phyloP scores from a whole-genome alignment of 2,329 filamentous ascomycete species.

The Verticillium albo-atrum region DNA sequence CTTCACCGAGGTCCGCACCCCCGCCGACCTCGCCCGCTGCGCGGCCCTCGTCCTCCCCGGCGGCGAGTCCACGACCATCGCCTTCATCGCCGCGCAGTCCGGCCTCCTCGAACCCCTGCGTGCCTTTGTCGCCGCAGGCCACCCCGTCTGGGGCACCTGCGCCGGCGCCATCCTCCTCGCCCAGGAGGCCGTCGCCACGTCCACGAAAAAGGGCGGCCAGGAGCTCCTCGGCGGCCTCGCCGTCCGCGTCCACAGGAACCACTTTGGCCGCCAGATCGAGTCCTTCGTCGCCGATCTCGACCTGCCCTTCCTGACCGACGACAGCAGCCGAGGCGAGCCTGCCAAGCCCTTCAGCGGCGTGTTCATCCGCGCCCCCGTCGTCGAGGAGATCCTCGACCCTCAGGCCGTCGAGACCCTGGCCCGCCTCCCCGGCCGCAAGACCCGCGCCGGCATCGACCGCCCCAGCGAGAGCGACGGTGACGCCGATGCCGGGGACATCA shows the following conservation, averaged over 20 bases:
- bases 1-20: constrained; percentile 74
- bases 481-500: constrained; percentile 74
- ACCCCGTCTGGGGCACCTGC: constrained; percentile 93
- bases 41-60: constrained; percentile 87
- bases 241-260: constrained; percentile 87
- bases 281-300: constrained; percentile 77
- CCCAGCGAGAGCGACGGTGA: constrained; percentile 28
- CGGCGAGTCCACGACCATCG: constrained; percentile 92
- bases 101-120: constrained; percentile 78
- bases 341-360: constrained; percentile 51
- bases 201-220: constrained; percentile 83
- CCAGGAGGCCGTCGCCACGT: constrained; percentile 69
- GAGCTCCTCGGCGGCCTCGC: constrained; percentile 89
- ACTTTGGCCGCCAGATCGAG: constrained; percentile 91
- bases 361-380: constrained; percentile 92
- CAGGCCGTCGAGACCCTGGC: constrained; percentile 46
- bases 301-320: constrained; percentile 61
- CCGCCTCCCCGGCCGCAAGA: constrained; percentile 39
- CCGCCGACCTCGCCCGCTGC: constrained; percentile 65
- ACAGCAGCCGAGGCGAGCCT: too few relatives aligned
- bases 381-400: constrained; percentile 66
- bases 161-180: constrained; percentile 89
- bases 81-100: constrained; percentile 77
- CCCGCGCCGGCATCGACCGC: constrained; percentile 23
- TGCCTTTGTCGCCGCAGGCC: constrained; percentile 79